phyloP scores from a whole-genome alignment of 176 grass and related monocot genomes.

The Triticum urartu region DNA sequence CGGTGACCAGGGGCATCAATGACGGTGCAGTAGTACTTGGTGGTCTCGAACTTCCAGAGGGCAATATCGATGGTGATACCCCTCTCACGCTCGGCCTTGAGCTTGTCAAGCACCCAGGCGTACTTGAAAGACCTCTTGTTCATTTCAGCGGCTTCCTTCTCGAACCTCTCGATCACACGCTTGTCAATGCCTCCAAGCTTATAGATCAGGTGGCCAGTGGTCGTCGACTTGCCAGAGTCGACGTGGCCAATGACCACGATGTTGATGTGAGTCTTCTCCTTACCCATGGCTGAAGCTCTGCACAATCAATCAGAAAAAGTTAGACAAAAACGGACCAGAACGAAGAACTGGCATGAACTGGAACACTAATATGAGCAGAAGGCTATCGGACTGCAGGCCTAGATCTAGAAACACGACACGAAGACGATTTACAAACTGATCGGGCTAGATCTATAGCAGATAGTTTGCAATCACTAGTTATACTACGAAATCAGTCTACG shows the following conservation, averaged over 20 bases:
- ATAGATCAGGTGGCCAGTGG: constrained; percentile 78
- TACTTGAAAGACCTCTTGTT: constrained; percentile 93
- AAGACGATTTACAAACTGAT: neutral
- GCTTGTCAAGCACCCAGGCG: constrained; percentile 83
- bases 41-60: constrained; percentile 79
- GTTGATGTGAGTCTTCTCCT: constrained; percentile 76
- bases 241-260: constrained; percentile 79
- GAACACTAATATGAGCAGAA: neutral
- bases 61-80: constrained; percentile 81
- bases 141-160: constrained; percentile 74
- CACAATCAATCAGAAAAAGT: neutral
- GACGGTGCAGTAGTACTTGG: constrained; percentile 72
- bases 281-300: constrained; percentile 52
- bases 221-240: constrained; percentile 80
- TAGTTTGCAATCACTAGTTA: neutral
- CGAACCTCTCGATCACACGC: constrained; percentile 74
- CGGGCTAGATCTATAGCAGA: neutral
- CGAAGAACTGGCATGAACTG: neutral
- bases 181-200: constrained; percentile 89
- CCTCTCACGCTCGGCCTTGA: constrained; percentile 75
- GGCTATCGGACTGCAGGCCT: neutral
- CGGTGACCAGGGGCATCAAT: constrained; percentile 84
- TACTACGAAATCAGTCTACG: neutral
- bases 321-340: neutral
- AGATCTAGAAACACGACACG: neutral